Base-by-base conservation (phyloP, 108 stramenopile genomes). In the Nitzschia sp. region DNA sequence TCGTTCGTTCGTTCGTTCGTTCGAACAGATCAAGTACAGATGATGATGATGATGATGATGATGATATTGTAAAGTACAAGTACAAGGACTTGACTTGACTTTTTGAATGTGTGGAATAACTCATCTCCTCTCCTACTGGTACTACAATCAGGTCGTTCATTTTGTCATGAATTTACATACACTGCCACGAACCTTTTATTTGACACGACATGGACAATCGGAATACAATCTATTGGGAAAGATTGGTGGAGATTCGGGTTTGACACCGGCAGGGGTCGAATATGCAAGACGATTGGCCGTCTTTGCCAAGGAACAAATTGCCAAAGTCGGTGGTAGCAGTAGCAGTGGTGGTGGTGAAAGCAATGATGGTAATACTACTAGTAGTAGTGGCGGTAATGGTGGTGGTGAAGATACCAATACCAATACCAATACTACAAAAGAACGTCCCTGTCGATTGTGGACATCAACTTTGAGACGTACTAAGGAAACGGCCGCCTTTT, bases 181-280 rank as follows among this genome's bases (percentile, higher is more conserved):
- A 2, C 74, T 89, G 16, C 84, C 91, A 44, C 83, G 94, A 26
- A 89, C 87, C 8, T 97, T 96, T 69, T 99, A 93, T 71, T 81
- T 99, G 68, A 96, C 95, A 4, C 90, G 99, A 21, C 99, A 99
- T 80, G 99, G 99, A 32, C 97, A 99, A 79, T 95, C 92, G 17
- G 87, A 96, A 69, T 99, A 97, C 88, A 99, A 99, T 66, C 72
- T 96, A 62, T 73, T 94, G 47, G 97, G 97, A 1, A 96, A 96
- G 66, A 99, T 99, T 67, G 99, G 99, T 45, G 99, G 99, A 15
- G 97, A 99, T 93, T 83, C 94, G n/a, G 89, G 91, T 29, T 81
- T 98, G 26, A 90, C 89, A 2, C 82, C 81, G 16, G 84, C 79
- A n/a, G 98, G 98, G 8, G 45, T 78, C 33, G 86, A 95, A 67